These are phyloP conservation scores for Arthrocladium fulminans DNA, from an alignment of 2,329 filamentous ascomycete species.

Conservation along the genomic window DNA sequence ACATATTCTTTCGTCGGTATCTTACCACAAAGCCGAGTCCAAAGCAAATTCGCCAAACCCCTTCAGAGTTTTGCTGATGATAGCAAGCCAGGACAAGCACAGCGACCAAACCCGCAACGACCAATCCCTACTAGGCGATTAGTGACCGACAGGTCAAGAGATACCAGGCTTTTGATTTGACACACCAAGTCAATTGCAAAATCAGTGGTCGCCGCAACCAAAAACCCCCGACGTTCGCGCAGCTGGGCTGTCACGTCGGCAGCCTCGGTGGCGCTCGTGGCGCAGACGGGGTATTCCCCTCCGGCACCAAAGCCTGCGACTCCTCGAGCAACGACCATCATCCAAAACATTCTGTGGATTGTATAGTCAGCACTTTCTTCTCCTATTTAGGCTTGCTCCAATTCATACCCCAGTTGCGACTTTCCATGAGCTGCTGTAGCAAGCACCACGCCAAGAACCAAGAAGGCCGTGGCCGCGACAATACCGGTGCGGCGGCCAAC, in stretches of 20 bases:
- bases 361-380: too few relatives aligned
- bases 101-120: constrained; percentile 34
- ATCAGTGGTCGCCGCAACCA: constrained; percentile 49
- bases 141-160: constrained; percentile 42
- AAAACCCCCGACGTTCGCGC: constrained; percentile 44
- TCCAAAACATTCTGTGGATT: constrained; percentile 45
- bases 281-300: constrained; percentile 29
- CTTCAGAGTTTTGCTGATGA: constrained; percentile 32
- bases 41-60: constrained; percentile 46
- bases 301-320: constrained; percentile 41
- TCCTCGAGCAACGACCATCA: constrained; percentile 40
- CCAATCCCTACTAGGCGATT: constrained; percentile 43
- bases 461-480: constrained; percentile 39
- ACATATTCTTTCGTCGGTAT: too few relatives aligned
- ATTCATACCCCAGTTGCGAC: constrained; percentile 28
- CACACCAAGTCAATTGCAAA: constrained; percentile 23
- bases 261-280: constrained; percentile 43
- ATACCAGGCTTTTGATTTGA: constrained; percentile 28
- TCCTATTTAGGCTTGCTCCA: too few relatives aligned
- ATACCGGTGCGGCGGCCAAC: constrained; percentile 44
- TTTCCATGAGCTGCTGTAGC: constrained; percentile 40
- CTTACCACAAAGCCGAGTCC: constrained; percentile 43
- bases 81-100: constrained; percentile 40
- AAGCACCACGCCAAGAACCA: constrained; percentile 41
- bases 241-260: constrained; percentile 41